These are phyloP conservation scores for Populus nigra DNA, from an alignment of 345 rosid genomes.

Conservation along the genomic window DNA sequence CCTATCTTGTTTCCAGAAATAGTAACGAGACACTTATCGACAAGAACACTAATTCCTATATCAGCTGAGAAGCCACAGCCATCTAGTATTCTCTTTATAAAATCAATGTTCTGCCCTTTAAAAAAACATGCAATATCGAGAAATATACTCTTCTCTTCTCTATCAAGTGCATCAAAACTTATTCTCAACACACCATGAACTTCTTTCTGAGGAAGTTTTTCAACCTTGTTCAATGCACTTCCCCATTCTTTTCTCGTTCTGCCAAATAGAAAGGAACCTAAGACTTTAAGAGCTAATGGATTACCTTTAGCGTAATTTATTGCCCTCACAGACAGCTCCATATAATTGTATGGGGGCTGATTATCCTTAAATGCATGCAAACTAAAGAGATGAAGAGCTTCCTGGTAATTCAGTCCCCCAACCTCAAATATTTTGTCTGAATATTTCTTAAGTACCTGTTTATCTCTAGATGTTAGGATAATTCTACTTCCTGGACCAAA, in stretches of 20 bases:
- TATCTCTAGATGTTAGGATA: background rate
- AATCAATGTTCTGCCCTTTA: background rate
- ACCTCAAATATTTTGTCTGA: background rate
- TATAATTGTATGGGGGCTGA: background rate
- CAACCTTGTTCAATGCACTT: background rate
- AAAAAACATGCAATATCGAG: slow-evolving; percentile 27
- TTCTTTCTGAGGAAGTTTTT: background rate
- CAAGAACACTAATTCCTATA: background rate
- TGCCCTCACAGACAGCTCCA: background rate
- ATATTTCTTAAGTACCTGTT: background rate
- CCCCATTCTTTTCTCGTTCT: background rate
- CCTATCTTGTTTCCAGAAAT: background rate
- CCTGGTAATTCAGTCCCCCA: background rate
- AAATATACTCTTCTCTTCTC: slow-evolving; percentile 13
- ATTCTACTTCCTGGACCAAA: slow-evolving; percentile 5
- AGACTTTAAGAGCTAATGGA: slow-evolving; percentile 19
- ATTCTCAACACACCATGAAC: background rate
- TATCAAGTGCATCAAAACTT: slow-evolving; percentile 12
- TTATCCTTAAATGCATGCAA: slow-evolving; percentile 1
- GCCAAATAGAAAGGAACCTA: slow-evolving; percentile 4
- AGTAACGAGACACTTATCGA: slow-evolving; percentile 6
- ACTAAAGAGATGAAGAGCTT: background rate
- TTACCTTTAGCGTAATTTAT: background rate
- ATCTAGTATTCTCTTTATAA: slow-evolving; percentile 1
- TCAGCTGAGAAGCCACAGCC: background rate